Evolutionary conservation across 1,284 basidiomycete genomes (phyloP).

Genomic region (Ceratobasidium papillatum): DNA sequence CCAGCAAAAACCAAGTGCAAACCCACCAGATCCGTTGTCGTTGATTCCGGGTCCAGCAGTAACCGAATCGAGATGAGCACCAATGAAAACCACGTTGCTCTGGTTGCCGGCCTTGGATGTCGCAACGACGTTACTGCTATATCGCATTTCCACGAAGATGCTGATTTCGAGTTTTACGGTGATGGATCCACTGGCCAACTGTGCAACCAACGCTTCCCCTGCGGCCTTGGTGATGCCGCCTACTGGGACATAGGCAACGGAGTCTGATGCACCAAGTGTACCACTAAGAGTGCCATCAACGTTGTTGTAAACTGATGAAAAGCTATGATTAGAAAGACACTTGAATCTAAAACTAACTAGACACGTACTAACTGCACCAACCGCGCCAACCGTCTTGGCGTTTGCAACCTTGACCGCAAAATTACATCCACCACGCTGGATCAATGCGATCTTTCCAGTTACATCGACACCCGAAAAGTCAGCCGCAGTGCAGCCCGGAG

Average conservation of each 20-base stretch:
- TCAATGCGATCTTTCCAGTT: slow-evolving; percentile 30
- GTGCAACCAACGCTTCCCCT: slow-evolving; percentile 10
- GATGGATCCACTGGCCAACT: not conserved
- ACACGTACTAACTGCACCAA: slow-evolving; percentile 21
- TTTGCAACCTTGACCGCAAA: slow-evolving; percentile 19
- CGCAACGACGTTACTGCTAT: slow-evolving; percentile 35
- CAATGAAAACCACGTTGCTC: slow-evolving; percentile 28
- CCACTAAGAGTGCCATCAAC: slow-evolving; percentile 8
- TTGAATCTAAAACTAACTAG: not conserved
- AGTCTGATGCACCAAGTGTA: slow-evolving; percentile 4
- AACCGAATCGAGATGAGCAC: slow-evolving; percentile 30
- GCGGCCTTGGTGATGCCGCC: slow-evolving; percentile 11
- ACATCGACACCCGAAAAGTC: slow-evolving; percentile 20
- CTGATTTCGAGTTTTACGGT: slow-evolving; percentile 17
- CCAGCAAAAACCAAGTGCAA: not conserved
- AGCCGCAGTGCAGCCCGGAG: slow-evolving; percentile 15
- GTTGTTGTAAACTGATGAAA: slow-evolving; percentile 27
- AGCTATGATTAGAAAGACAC: not conserved
- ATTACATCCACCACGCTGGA: slow-evolving; percentile 20
- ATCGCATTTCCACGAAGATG: not conserved
- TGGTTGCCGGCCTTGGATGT: slow-evolving; percentile 27
- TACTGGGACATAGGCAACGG: not conserved
- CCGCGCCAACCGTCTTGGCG: slow-evolving; percentile 24
- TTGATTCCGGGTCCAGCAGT: slow-evolving; percentile 34
- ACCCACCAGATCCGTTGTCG: slow-evolving; percentile 34